A percentile compares a stretch with the other conserved stretches of the same genome.
Conservation (phyloP, 2,329 filamentous ascomycete genomes). For the Colletotrichum noveboracense region DNA sequence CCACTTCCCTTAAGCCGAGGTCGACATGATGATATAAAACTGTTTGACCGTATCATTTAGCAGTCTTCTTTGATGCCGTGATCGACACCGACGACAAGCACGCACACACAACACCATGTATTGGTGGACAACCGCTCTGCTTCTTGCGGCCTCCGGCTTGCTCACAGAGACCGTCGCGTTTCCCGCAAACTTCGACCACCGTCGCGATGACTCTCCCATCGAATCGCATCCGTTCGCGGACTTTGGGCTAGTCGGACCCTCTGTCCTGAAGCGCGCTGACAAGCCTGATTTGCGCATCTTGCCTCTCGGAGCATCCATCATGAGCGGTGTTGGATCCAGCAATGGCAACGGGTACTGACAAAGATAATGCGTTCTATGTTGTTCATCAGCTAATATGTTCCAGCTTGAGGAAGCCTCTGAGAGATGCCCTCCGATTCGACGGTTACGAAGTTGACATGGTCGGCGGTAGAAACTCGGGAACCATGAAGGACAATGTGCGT, state of each 20-base stretch:
- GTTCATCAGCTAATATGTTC: not conserved
- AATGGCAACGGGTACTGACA: not conserved
- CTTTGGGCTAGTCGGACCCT: not conserved
- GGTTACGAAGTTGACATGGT: slow-evolving; percentile 32
- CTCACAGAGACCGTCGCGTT: not conserved
- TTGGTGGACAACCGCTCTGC: not conserved
- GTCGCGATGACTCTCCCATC: not conserved
- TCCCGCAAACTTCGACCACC: not conserved
- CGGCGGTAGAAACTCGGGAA: slow-evolving; percentile 23
- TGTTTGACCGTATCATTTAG: not conserved
- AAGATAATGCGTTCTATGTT: not conserved
- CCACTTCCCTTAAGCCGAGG: not conserved
- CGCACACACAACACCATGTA: not conserved
- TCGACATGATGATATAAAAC: not conserved
- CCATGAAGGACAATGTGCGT: not conserved
- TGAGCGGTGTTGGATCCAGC: not conserved
- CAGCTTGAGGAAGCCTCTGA: not conserved
- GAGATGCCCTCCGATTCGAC: slow-evolving; percentile 23
- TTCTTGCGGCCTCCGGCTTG: not conserved
- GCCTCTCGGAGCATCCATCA: not conserved
- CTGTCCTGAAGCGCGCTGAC: not conserved
- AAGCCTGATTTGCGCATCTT: not conserved
- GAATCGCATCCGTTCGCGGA: not conserved
- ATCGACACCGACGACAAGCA: not conserved
- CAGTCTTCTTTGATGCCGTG: not conserved